Evolutionary conservation across 139 green algal species (phyloP).

Genomic region (Chlamydomonas asymmetrica): DNA sequence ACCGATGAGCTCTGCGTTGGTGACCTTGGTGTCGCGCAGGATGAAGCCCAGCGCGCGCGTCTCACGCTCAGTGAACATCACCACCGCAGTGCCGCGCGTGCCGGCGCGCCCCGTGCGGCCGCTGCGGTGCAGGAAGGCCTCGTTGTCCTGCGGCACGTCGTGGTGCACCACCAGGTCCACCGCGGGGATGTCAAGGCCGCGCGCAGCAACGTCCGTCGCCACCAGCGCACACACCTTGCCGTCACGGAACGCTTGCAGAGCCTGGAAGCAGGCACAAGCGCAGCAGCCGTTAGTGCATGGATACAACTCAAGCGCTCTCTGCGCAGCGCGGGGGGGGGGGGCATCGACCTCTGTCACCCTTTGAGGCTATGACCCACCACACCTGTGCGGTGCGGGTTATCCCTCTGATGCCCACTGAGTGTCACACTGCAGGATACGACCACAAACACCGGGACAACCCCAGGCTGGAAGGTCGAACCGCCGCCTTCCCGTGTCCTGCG

Average conservation of each 20-base stretch:
- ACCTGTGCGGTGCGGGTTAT: too few species aligned
- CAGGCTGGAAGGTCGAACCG: too few species aligned
- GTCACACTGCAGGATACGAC: too few species aligned
- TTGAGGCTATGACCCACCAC: too few species aligned
- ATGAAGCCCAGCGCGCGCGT: constrained; percentile 62
- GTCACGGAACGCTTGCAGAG: constrained; percentile 74
- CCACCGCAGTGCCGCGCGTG: constrained; percentile 83
- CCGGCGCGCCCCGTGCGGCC: constrained; percentile 87
- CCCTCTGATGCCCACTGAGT: too few species aligned
- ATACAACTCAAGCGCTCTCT: too few species aligned
- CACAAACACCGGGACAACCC: too few species aligned
- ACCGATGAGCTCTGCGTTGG: constrained; percentile 47
- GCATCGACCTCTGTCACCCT: too few species aligned
- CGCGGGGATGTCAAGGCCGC: constrained; percentile 95
- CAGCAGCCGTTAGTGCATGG: too few species aligned
- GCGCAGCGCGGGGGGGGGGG: too few species aligned
- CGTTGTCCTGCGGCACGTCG: constrained; percentile 84
- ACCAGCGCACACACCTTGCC: constrained; percentile 89
- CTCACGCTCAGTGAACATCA: constrained; percentile 81
- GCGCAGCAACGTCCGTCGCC: constrained; percentile 96
- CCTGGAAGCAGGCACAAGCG: constrained; percentile 39
- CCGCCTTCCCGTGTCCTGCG: too few species aligned
- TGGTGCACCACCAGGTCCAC: constrained; percentile 90
- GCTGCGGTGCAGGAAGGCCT: constrained; percentile 95
- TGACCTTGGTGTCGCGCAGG: constrained; percentile 43